Base-by-base conservation (phyloP, 106 monocot genomes). In the Ottelia alismoides region DNA sequence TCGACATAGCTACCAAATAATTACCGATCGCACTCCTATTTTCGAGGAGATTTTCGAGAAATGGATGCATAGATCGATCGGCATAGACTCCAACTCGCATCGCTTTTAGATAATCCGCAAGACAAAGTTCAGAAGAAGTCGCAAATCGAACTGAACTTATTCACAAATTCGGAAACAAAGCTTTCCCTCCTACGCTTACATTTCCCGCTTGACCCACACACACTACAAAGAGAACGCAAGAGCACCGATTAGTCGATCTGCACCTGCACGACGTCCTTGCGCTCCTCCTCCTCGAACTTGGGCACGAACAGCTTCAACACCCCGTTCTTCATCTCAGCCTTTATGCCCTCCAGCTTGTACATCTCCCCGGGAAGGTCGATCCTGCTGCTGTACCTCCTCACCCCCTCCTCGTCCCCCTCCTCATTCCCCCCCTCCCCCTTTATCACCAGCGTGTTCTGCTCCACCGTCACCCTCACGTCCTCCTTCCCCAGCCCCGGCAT, bases 261-360 rank as follows among this genome's bases (percentile, higher is more conserved):
- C 19, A 92, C 70, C 17, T 94, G 65, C 44, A 73, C 62, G 1
- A 81, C 88, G 20, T 96, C 84, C 60, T 67, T 89, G 56, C 88
- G 68, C 54, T 94, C 78, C 70, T 67, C 81, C 56, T 71, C 60
- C 74, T 79, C 85, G 2, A 72, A 61, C 73, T 81, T 94, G 6
- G 93, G 93, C 52, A 88, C 75, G 40, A 71, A 55, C 52, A 88
- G 65, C 65, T 75, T 77, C 9, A 94, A 72, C 45, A 94, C 75
- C 7, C 93, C 88, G 27, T 94, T 80, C 78, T 81, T 87, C 84
- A 94, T 88, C 80, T 94, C 88, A 25, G 83, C 93, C 65, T 46
- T 68, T 27, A 94, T 78, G 65, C 61, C 26, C 22, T 76, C 76
- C 63, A 84, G 28, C 66, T 68, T 70, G 78, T 80, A 94, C 6